Conservation (phyloP, 176 grass and related monocot species). For the Stipa capillata region DNA sequence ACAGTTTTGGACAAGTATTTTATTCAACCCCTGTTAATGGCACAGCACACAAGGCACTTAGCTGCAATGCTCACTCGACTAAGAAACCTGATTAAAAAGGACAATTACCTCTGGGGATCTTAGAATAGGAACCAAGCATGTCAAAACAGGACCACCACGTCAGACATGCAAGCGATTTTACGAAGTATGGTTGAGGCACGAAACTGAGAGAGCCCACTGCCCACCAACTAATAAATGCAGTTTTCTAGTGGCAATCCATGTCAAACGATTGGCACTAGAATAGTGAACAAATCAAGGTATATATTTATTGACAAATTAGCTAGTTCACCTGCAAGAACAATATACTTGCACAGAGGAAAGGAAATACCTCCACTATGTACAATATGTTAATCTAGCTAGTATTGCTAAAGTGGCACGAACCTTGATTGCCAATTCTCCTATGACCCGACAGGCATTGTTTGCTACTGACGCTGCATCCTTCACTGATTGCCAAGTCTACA, state of each 20-base stretch:
- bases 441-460: conserved; percentile 94
- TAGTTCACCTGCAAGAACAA: background rate
- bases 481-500: conserved; percentile 52
- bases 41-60: background rate
- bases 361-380: background rate
- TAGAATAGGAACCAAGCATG: conserved; percentile 66
- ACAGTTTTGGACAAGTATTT: conserved; percentile 80
- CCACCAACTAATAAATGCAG: background rate
- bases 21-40: conserved; percentile 59
- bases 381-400: background rate
- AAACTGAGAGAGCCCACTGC: background rate
- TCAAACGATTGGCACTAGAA: background rate
- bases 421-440: conserved; percentile 93
- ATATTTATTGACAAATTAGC: background rate
- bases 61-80: conserved; percentile 10
- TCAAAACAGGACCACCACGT: conserved; percentile 61
- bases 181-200: background rate
- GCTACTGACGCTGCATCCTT: conserved; percentile 87
- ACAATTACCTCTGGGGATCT: conserved; percentile 57
- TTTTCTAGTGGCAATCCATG: background rate
- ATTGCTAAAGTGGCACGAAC: conserved; percentile 22
- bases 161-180: background rate
- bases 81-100: background rate
- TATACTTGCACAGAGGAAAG: background rate
- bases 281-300: background rate